phyloP scores from a whole-genome alignment of 768 basidiomycete species.

The Mycena albidolilacea region DNA sequence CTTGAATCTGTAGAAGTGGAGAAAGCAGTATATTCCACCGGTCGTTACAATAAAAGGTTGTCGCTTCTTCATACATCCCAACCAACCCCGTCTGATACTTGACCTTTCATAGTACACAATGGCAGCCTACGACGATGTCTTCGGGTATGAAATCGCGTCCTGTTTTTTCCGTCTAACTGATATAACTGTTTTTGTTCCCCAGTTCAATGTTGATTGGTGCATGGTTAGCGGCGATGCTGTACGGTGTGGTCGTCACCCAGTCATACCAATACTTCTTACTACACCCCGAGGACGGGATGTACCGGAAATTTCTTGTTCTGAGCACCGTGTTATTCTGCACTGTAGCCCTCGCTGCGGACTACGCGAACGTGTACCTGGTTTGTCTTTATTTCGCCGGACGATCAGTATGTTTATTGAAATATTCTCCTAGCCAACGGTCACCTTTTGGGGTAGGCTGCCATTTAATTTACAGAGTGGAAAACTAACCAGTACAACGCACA shows the following conservation, averaged over 20 bases:
- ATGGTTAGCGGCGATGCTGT: no score
- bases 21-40: no score
- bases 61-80: no score
- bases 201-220: no score
- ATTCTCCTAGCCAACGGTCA: neutral
- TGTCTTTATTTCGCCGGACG: neutral
- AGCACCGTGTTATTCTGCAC: neutral
- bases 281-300: neutral
- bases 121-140: no score
- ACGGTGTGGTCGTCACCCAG: neutral
- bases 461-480: neutral
- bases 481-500: neutral
- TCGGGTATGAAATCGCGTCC: no score
- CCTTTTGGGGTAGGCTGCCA: neutral
- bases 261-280: neutral
- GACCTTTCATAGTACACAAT: no score
- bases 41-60: no score
- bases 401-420: neutral
- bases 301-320: neutral
- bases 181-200: no score
- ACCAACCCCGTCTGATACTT: no score
- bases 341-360: neutral
- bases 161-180: no score
- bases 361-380: neutral
- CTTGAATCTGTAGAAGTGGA: no score